These are phyloP conservation scores for Glycine tomentella DNA, from an alignment of 306 rosid species.

Conservation along the genomic window DNA sequence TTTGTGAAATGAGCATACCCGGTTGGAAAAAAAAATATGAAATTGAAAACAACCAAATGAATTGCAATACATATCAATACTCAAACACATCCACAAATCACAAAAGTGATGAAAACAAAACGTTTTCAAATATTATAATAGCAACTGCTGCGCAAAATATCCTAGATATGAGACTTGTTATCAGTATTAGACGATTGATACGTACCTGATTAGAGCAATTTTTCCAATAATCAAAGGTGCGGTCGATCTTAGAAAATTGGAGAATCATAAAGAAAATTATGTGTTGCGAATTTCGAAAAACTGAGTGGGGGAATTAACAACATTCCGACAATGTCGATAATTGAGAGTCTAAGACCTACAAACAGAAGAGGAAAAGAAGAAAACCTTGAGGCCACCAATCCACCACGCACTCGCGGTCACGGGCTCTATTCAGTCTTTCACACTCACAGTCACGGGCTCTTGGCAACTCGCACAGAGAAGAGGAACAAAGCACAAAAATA, in stretches of 20 bases:
- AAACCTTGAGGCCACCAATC: no score
- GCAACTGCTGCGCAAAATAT: slow-evolving; percentile 54
- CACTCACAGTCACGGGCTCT: no score
- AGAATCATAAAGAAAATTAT: no score
- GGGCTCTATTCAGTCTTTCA: no score
- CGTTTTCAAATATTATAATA: slow-evolving; percentile 35
- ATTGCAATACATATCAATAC: slow-evolving; percentile 50
- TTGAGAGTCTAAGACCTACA: no score
- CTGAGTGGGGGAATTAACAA: no score
- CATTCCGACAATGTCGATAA: no score
- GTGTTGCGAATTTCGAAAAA: no score
- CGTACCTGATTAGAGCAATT: slow-evolving; percentile 62
- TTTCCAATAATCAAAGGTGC: slow-evolving; percentile 54
- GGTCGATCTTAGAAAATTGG: slow-evolving; percentile 38
- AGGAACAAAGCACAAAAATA: no score
- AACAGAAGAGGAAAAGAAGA: no score
- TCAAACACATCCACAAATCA: slow-evolving; percentile 55
- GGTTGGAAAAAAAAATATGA: not conserved
- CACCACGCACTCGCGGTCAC: no score
- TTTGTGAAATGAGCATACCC: slow-evolving; percentile 47
- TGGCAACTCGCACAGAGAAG: no score
- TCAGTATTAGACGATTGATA: slow-evolving; percentile 53
- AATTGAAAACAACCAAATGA: slow-evolving; percentile 44
- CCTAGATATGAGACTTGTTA: slow-evolving; percentile 34
- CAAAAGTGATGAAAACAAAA: slow-evolving; percentile 35